These are phyloP conservation scores for Goffeauzyma gilvescens DNA, from an alignment of 768 basidiomycete genomes.

Conservation along the genomic window DNA sequence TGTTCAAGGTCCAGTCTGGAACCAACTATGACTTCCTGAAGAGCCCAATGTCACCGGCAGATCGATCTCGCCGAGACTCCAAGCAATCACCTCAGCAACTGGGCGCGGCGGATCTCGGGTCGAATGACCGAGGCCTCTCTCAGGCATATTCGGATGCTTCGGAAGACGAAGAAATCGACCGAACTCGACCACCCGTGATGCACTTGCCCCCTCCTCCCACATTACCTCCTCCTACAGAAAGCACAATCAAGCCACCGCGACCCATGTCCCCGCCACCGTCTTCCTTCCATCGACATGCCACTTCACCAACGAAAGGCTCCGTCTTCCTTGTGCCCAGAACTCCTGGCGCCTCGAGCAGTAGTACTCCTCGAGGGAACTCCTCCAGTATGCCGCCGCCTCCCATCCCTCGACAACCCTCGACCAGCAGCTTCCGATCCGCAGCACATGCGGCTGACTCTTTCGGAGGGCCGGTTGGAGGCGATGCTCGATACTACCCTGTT, in stretches of 20 bases:
- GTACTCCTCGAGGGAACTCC: slow-evolving; percentile 28
- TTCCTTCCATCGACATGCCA: no score
- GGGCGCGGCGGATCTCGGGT: neutral
- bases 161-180: neutral
- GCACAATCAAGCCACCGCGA: no score
- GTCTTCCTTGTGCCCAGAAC: no score
- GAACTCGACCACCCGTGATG: no score
- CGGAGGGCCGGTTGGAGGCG: slow-evolving; percentile 36
- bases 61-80: no score
- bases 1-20: slow-evolving; percentile 23
- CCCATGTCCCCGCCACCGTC: no score
- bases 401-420: slow-evolving; percentile 44
- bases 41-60: slow-evolving; percentile 21
- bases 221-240: no score
- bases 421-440: slow-evolving; percentile 63
- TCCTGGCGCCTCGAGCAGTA: neutral
- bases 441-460: slow-evolving; percentile 38
- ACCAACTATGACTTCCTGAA: slow-evolving; percentile 31
- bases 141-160: no score
- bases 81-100: no score
- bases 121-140: no score
- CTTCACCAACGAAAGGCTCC: no score
- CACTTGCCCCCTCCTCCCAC: no score
- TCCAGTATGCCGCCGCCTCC: slow-evolving; percentile 56
- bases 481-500: slow-evolving; percentile 3